phyloP scores from a whole-genome alignment of 176 grass and related monocot genomes.

The Musa schizocarpa region DNA sequence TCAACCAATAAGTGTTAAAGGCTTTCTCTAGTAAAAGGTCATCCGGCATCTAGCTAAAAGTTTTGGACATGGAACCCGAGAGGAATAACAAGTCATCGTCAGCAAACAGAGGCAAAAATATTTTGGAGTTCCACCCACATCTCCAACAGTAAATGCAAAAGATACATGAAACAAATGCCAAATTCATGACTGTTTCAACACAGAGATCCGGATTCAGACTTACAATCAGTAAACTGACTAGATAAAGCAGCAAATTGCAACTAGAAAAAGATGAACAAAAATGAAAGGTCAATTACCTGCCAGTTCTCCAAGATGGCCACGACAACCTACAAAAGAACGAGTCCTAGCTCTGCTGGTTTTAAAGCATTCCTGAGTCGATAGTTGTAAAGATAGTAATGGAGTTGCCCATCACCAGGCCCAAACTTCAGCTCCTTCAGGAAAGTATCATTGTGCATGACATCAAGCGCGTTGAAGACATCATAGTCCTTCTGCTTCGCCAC shows the following conservation, averaged over 20 bases:
- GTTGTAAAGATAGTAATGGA: constrained; percentile 98
- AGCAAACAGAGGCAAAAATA: background rate
- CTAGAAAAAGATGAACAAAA: constrained; percentile 1
- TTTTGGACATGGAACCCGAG: background rate
- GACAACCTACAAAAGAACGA: constrained; percentile 71
- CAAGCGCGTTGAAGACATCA: constrained; percentile 96
- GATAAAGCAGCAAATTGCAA: background rate
- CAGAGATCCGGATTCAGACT: background rate
- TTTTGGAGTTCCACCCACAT: background rate
- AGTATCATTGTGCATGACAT: constrained; percentile 88
- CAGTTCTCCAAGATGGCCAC: background rate
- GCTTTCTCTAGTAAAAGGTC: background rate
- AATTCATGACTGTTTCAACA: background rate
- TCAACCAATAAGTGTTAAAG: background rate
- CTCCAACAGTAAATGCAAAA: background rate
- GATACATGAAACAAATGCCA: background rate
- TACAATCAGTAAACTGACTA: background rate
- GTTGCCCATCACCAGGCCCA: constrained; percentile 91
- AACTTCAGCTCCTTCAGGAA: constrained; percentile 97
- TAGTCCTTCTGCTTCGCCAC: constrained; percentile 86
- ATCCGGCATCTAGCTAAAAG: too few relatives aligned
- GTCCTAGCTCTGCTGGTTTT: constrained; percentile 72
- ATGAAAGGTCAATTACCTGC: constrained; percentile 10
- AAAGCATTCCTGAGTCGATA: constrained; percentile 62
- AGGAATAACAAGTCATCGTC: background rate